These are phyloP conservation scores for Fraxinus nigra DNA, from an alignment of 305 asterid genomes.

Conservation along the genomic window DNA sequence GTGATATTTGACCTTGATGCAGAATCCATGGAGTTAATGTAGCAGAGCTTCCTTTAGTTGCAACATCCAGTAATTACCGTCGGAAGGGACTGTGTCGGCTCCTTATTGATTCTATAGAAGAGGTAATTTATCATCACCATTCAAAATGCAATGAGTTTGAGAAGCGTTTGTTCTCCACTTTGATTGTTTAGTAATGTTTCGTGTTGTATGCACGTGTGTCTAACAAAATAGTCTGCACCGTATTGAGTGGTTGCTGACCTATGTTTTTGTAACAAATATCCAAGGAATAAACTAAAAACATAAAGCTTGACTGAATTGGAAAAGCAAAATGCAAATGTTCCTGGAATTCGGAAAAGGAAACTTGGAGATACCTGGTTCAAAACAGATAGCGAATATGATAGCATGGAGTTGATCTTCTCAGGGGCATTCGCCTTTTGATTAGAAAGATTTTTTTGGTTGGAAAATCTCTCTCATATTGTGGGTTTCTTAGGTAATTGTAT, in stretches of 20 bases:
- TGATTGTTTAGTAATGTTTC: neutral
- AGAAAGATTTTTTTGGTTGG: neutral
- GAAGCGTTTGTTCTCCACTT: neutral
- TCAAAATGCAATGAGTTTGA: neutral
- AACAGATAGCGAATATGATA: neutral
- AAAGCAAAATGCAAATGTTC: neutral
- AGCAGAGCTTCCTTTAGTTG: constrained; percentile 94
- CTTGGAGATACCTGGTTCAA: neutral
- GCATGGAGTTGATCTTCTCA: neutral
- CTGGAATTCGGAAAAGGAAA: neutral
- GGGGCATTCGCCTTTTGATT: neutral
- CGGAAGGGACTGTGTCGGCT: constrained; percentile 95
- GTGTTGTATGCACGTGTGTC: neutral
- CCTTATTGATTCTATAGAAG: constrained; percentile 68
- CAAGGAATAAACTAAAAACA: neutral
- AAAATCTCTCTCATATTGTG: neutral
- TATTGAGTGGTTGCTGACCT: neutral
- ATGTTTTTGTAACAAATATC: neutral
- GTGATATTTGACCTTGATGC: constrained; percentile 29
- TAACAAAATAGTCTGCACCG: neutral
- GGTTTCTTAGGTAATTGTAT: neutral
- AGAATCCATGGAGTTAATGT: constrained; percentile 87
- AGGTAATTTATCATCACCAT: constrained; percentile 39
- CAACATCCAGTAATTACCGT: constrained; percentile 85
- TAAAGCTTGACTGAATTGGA: neutral